phyloP scores from a whole-genome alignment of 768 basidiomycete species.

The Lactarius sanguifluus region DNA sequence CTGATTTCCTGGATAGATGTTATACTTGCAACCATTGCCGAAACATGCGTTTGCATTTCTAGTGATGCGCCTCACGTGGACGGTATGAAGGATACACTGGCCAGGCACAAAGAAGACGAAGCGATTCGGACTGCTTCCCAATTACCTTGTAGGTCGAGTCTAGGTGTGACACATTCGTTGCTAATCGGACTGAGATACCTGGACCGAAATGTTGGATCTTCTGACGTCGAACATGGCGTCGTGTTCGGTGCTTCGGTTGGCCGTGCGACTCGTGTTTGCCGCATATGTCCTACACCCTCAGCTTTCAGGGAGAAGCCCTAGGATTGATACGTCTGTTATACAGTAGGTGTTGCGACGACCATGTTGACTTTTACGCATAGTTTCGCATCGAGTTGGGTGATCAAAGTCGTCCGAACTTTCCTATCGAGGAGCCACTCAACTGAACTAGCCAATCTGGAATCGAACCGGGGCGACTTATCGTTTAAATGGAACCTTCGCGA shows the following conservation, averaged over 20 bases:
- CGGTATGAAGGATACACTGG: slow-evolving; percentile 33
- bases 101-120: slow-evolving; percentile 50
- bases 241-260: slow-evolving; percentile 59
- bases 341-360: slow-evolving; percentile 24
- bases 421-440: slow-evolving; percentile 14
- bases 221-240: slow-evolving; percentile 54
- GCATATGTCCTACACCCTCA: slow-evolving; percentile 53
- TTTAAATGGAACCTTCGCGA: slow-evolving; percentile 12
- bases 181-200: slow-evolving; percentile 46
- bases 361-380: neutral
- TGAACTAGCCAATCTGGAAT: neutral
- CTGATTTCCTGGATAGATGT: slow-evolving; percentile 62
- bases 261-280: slow-evolving; percentile 55
- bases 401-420: slow-evolving; percentile 11
- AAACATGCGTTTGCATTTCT: slow-evolving; percentile 38
- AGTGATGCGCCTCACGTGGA: slow-evolving; percentile 25
- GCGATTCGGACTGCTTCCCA: slow-evolving; percentile 60
- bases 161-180: neutral
- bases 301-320: slow-evolving; percentile 35
- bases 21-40: slow-evolving; percentile 53
- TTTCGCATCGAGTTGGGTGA: slow-evolving; percentile 10
- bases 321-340: slow-evolving; percentile 12
- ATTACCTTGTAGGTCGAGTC: slow-evolving; percentile 53
- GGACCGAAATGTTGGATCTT: slow-evolving; percentile 46
- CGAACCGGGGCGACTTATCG: neutral